Percentiles rank a stretch among this genome's conserved stretches.
phyloP scores from a whole-genome alignment of 2,329 filamentous ascomycete species.

The Colletotrichum eleusines region DNA sequence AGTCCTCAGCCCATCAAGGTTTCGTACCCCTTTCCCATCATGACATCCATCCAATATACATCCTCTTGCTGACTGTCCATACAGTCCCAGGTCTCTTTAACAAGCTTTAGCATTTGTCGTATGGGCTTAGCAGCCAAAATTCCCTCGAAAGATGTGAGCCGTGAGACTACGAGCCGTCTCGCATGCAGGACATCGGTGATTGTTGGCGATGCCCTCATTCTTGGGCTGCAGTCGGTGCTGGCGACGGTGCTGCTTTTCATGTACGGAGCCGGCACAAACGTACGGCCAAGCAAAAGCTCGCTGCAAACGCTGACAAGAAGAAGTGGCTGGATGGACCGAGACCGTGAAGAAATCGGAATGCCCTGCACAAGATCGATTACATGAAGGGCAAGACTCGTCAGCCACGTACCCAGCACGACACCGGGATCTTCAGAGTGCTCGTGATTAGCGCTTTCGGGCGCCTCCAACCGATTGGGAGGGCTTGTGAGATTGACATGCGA shows the following conservation, averaged over 20 bases:
- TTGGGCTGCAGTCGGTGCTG: slow-evolving; percentile 43
- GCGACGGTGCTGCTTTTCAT: not conserved
- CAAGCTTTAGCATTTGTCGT: slow-evolving; percentile 54
- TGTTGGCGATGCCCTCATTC: slow-evolving; percentile 42
- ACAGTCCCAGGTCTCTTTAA: slow-evolving; percentile 58
- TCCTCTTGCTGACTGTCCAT: slow-evolving; percentile 43
- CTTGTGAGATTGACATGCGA: slow-evolving; percentile 19
- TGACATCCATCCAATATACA: slow-evolving; percentile 60
- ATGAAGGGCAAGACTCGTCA: slow-evolving; percentile 58
- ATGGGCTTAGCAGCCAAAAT: slow-evolving; percentile 56
- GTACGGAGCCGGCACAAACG: not conserved
- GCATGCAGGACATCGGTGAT: slow-evolving; percentile 51
- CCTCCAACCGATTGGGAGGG: slow-evolving; percentile 9
- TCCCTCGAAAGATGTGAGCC: slow-evolving; percentile 52
- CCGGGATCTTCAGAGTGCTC: not conserved
- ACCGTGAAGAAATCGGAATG: slow-evolving; percentile 58
- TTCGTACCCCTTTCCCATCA: slow-evolving; percentile 44
- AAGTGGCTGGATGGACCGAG: slow-evolving; percentile 59
- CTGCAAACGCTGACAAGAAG: slow-evolving; percentile 58
- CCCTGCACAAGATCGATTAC: slow-evolving; percentile 56
- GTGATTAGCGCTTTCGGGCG: slow-evolving; percentile 23
- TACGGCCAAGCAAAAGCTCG: slow-evolving; percentile 51
- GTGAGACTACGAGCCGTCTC: slow-evolving; percentile 53
- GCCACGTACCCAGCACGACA: slow-evolving; percentile 50
- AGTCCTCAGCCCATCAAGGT: slow-evolving; percentile 42